These are phyloP conservation scores for Penicillium sp. DNA, from an alignment of 2,329 filamentous ascomycete species.

Conservation along the genomic window DNA sequence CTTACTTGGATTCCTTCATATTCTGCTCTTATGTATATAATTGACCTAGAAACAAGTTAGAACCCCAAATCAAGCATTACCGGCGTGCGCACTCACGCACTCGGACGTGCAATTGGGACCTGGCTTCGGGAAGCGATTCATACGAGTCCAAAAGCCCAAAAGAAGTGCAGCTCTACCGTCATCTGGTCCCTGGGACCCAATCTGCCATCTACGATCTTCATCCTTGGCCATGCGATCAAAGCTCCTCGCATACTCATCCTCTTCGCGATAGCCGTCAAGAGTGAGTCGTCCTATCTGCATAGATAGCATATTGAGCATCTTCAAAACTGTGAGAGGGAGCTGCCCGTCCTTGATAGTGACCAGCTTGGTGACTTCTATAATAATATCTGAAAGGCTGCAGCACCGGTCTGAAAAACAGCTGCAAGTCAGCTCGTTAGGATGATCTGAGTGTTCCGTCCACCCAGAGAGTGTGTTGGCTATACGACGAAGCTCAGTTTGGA, in stretches of 20 bases:
- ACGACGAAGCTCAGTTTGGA: neutral
- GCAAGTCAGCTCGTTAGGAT: neutral
- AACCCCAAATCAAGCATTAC: neutral
- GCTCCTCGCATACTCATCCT: neutral
- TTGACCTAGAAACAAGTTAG: neutral
- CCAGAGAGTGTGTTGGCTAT: neutral
- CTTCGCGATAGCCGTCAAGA: neutral
- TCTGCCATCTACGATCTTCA: slow-evolving; percentile 4
- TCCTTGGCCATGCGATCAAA: neutral
- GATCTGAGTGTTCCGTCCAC: neutral
- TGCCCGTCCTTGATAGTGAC: neutral
- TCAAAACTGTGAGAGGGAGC: neutral
- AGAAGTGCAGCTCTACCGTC: neutral
- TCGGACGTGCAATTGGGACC: neutral
- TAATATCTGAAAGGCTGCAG: neutral
- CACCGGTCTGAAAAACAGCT: neutral
- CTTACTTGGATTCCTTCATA: no score
- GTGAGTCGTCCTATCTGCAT: neutral
- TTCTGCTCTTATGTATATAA: neutral
- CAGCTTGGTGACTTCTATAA: neutral
- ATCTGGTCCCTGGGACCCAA: neutral
- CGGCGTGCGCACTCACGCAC: neutral
- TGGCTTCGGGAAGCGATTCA: neutral
- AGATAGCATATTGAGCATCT: slow-evolving; percentile 1
- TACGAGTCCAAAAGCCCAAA: neutral